Evolutionary conservation across 2,329 filamentous ascomycete genomes (phyloP), one percentile per base, ranked within the genome.

Genomic region (Fusarium burgessii): DNA sequence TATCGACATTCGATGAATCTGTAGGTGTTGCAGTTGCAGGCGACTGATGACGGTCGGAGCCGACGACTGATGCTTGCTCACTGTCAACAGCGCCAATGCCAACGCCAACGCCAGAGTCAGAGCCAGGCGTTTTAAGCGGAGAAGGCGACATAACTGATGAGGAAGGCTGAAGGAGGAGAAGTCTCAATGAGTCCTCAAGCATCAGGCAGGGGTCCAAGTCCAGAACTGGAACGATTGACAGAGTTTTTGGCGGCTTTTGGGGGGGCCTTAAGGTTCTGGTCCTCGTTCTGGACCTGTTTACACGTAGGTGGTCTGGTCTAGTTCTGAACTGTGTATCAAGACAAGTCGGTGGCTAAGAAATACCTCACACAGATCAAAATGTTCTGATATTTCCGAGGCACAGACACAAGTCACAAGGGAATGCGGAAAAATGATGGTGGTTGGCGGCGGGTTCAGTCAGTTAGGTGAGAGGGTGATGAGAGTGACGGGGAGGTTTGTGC

Each of bases 41-140:
- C 51, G 43, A 52, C 62, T 63, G 62, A 46, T 58, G 41, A 45
- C 68, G 68, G 68, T 66, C 68, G 59, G 59, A 71, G 68, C 68
- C 68, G 68, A 66, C 68, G 63, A 63, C 65, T 43, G 55, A 62
- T 65, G 56, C 43, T 20, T 50, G 47, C 14, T 35, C 47, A 50
- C 20, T 35, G 29, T 29, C 29, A n/a, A n/a, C 23, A 23, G 23
- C 23, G 6, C 23, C 23, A 23, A 5, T 5, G 23, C 4, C 23
- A 23, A 23, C 23, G 6, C 23, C 62, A 47, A 33, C 29, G 38
- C 59, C 57, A 42, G 38, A 14, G 17, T 11, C 36, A 55, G n/a
- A 20, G 40, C 25, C 41, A 43, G 56, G 51, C 63, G 50, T 55
- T 42, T 43, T 29, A 35, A 57, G 58, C 46, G 47, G 46, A 54